Evolutionary conservation across 345 rosid species (phyloP), one percentile per base, ranked within the genome.

Genomic region (Euphorbia lathyris): DNA sequence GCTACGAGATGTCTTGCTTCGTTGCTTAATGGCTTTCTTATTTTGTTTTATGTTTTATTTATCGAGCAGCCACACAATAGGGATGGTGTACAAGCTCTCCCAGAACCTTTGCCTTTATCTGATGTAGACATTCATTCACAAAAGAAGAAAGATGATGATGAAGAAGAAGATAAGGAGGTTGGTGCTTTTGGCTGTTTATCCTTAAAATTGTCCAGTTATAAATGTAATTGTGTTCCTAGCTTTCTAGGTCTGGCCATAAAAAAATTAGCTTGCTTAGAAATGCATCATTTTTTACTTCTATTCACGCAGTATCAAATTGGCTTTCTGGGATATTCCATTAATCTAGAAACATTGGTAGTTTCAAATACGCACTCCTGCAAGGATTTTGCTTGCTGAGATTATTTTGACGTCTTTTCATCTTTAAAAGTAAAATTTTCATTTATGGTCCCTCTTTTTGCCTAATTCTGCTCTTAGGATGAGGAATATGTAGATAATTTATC

Each of bases 61-160:
- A 70, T 76, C 27, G 66, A 51, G 78, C 91, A 92, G 94, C 75
- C 83, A 47, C 89, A 79, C 58, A 79, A 73, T 74, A 84, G 79
- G 16, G 87, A 86, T 68, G 64, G 74, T 57, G 74, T 76, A 73
- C 89, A 79, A 74, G 75, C 85, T 76, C 87, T 95, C 53, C 97
- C 99, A 12, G 87, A 81, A 69, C 99, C 99, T 38, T 78, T 79
- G 77, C 91, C 98, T 19, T 38, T 79, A 70, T 76, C 82, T 17
- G 74, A 71, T 42, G 64, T 51, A 5, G 88, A 86, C 43, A 40
- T 70, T 72, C 77, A 69, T 67, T 58, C 70, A n/a, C 79, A 73
- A 29, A 69, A 71, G 63, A 65, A 76, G 53, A 91, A 81, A 72
- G 80, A 70, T 69, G 84, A 70, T 69, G 83, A 79, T 42, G 71